Evolutionary conservation across 2,329 filamentous ascomycete species (phyloP).

Genomic region (Epicoccum nigrum): DNA sequence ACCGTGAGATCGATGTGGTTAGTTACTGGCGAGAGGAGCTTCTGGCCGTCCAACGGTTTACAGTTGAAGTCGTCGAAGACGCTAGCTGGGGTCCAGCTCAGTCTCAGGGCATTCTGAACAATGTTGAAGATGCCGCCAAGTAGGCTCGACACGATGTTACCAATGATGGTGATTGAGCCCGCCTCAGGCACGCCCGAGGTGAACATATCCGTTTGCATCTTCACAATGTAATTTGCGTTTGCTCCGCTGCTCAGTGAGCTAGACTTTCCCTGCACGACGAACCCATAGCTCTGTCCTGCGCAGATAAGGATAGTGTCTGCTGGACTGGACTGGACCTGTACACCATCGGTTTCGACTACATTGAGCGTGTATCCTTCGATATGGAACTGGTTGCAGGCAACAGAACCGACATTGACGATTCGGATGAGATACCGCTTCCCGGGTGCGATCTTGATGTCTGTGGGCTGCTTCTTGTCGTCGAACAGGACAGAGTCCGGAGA

Average conservation of each 20-base stretch:
- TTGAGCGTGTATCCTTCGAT: slow-evolving; percentile 50
- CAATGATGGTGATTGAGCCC: slow-evolving; percentile 23
- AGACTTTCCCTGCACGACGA: slow-evolving; percentile 25
- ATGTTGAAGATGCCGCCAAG: slow-evolving; percentile 46
- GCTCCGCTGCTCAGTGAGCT: slow-evolving; percentile 29
- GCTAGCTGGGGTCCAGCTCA: slow-evolving; percentile 59
- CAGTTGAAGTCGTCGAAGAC: slow-evolving; percentile 74
- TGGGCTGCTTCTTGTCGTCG: slow-evolving; percentile 68
- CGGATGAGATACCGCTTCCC: slow-evolving; percentile 67
- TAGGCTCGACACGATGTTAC: slow-evolving; percentile 24
- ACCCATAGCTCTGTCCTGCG: slow-evolving; percentile 28
- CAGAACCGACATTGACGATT: slow-evolving; percentile 62
- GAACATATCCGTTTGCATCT: slow-evolving; percentile 61
- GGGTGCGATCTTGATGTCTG: slow-evolving; percentile 52
- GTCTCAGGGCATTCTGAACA: slow-evolving; percentile 57
- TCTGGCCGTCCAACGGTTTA: slow-evolving; percentile 68
- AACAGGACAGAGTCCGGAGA: slow-evolving; percentile 72
- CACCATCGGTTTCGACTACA: slow-evolving; percentile 46
- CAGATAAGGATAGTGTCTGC: slow-evolving; percentile 14
- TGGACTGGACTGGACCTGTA: slow-evolving; percentile 7
- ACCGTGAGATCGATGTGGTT: slow-evolving; percentile 63
- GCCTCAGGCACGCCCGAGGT: slow-evolving; percentile 29
- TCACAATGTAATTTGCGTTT: slow-evolving; percentile 63
- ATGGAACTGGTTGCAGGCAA: slow-evolving; percentile 52
- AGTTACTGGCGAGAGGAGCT: slow-evolving; percentile 65